Evolutionary conservation across 108 stramenopile species (phyloP), one percentile per base, ranked within the genome.

Genomic region (Bacterosira constricta): DNA sequence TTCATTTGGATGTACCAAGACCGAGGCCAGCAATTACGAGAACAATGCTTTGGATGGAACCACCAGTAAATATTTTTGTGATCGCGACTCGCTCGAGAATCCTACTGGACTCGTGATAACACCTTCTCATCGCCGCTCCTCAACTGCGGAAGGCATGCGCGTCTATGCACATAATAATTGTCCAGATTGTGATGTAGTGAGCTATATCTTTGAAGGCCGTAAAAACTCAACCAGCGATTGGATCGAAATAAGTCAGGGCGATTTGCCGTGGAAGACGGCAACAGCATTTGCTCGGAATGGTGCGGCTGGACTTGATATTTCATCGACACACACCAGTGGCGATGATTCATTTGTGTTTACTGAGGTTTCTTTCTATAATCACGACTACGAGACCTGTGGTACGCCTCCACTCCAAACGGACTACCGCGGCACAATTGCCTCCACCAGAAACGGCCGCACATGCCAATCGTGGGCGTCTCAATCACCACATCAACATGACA

Each of bases 181-280:
- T 18, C 34, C 55, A 6, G 37, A 36, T 56, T 56, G 55, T 37
- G 55, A 56, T 37, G 32, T 32, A 32, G 70, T 57, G 73, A n/a
- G 53, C 88, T 42, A 82, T 85, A 45, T 74, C 63, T 29, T 30
- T 77, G 49, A 55, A 84, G 10, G 61, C 60, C 1, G 75, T 88
- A 5, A 49, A 85, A 50, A 75, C 84, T 9, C 58, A 38, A 17
- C 65, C 53, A 20, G 80, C 69, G 25, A 44, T 78, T 8, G 83
- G 74, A 45, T 91, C 79, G 29, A 85, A 88, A 71, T 89, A 86
- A 50, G 60, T 85, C 35, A 32, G 37, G 55, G 55, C 20, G 55
- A 56, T 36, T n/a, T 56, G n/a, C 55, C 55, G 17, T 56, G 55
- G 55, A 56, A 56, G 36, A 34, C 32, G 53, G 67, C 1, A 71